Percentiles rank a stretch among this genome's conserved stretches.
Evolutionary conservation across 2,329 filamentous ascomycete genomes (phyloP).

Genomic region (Aulographum hederae): DNA sequence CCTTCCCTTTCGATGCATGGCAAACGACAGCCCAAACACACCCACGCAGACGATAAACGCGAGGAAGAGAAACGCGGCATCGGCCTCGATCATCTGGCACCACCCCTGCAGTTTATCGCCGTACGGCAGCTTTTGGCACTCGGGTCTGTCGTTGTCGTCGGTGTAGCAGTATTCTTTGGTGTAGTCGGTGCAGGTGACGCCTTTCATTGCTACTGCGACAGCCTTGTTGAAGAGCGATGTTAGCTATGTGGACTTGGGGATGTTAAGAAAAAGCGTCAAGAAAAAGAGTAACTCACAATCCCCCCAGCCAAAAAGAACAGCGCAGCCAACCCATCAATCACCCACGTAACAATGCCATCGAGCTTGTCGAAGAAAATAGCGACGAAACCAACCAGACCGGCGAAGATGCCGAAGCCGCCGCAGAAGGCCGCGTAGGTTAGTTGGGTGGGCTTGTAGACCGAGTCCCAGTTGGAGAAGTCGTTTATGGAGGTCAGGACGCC

Average conservation of each 20-base stretch:
- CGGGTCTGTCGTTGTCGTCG: background rate
- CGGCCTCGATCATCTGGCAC: background rate
- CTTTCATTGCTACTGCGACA: background rate
- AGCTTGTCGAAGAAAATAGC: conserved; percentile 8
- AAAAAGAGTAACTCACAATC: conserved; percentile 5
- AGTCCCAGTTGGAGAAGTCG: too few relatives aligned
- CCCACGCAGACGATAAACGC: background rate
- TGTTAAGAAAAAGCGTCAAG: background rate
- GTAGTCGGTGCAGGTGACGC: background rate
- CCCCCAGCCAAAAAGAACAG: conserved; percentile 10
- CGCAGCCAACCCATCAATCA: conserved; percentile 8
- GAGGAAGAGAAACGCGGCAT: background rate
- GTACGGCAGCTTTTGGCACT: background rate
- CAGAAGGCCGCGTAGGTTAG: conserved; percentile 10
- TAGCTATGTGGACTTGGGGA: background rate
- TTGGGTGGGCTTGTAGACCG: too few relatives aligned
- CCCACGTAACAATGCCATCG: conserved; percentile 7
- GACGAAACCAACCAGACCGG: conserved; percentile 8
- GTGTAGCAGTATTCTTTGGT: background rate
- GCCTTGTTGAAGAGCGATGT: background rate
- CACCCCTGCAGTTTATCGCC: background rate
- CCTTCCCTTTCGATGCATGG: too few relatives aligned
- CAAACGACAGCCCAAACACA: too few relatives aligned
- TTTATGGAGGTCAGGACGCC: too few relatives aligned
- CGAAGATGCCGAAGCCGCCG: conserved; percentile 10